Conservation (phyloP, 164 flowering plant genomes). For the Tetracentron sinense region DNA sequence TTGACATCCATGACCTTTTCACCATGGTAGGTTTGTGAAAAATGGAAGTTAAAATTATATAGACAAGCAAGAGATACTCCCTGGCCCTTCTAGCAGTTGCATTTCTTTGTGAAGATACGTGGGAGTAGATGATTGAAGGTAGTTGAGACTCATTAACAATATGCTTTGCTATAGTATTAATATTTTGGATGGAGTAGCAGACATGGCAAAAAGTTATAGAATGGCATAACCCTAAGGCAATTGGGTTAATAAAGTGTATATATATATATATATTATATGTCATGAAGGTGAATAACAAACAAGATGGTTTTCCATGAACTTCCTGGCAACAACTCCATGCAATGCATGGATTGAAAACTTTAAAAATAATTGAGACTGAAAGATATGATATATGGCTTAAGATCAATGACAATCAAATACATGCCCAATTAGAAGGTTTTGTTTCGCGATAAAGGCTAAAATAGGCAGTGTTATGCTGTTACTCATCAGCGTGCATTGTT, state of each 20-base stretch:
- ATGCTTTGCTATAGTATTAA: not conserved
- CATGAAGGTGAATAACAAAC: not conserved
- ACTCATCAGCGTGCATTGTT: too few species aligned
- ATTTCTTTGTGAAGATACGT: not conserved
- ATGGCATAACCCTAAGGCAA: too few species aligned
- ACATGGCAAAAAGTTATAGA: too few species aligned
- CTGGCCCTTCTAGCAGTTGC: not conserved
- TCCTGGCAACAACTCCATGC: not conserved
- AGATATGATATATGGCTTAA: not conserved
- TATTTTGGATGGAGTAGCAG: too few species aligned
- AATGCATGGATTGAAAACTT: too few species aligned
- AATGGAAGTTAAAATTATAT: too few species aligned
- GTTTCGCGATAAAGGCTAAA: too few species aligned
- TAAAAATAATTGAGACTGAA: not conserved
- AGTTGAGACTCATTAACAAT: not conserved
- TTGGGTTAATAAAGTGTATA: too few species aligned
- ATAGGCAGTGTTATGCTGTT: too few species aligned
- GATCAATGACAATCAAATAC: not conserved
- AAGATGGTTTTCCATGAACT: not conserved
- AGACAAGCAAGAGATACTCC: not conserved
- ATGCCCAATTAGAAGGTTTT: not conserved
- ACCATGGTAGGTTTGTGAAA: not conserved
- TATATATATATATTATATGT: too few species aligned
- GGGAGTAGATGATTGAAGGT: not conserved
- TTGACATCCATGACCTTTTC: not conserved